Base-by-base conservation (phyloP, 2,329 filamentous ascomycete genomes). In the Leptodontidium sp. region DNA sequence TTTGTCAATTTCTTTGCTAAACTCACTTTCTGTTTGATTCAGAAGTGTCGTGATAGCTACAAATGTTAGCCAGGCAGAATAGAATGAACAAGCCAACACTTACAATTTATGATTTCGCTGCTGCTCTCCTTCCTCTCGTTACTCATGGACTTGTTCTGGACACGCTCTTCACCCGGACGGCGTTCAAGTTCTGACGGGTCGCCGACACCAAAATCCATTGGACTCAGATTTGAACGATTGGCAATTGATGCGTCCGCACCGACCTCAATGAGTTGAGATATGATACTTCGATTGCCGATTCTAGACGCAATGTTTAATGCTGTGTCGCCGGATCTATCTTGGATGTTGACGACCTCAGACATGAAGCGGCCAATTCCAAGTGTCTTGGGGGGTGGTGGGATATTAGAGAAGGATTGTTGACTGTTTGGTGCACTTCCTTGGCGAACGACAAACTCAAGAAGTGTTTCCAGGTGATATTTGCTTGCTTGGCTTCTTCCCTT, bases 261-360 rank as follows among this genome's bases (percentile, higher is more conserved):
- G 53, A 99, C 94, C 80, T 99, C 96, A 12, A 98, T 85, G 40
- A 99, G 84, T 78, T 99, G 96, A n/a, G 94, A 95, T 68, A 98
- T 97, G 75, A 99, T 97, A 75, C 93, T 97, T 66, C 92, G 87
- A 78, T 97, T 98, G 26, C 94, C 93, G 73, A 98, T 97, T 70
- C 96, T 87, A 1, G 96, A 94, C 1, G 95, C 96, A 71, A 98
- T 91, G 74, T 98, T 98, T 24, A 99, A 84, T 0, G 96, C 96
- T 0, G 96, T 99, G 77, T 99, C 97, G 0, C 96, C 96, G 43
- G 92, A 92, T 76, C 94, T 94, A 80, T 99, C 96, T 75, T 95
- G 92, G 0, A 94, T 91, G 76, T 99, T 98, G 69, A 99, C 95
- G 79, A 99, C 97, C 78, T 98, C 94, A 61, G 92, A 93, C 88